These are phyloP conservation scores for Podila minutissima DNA, from an alignment of 192 early-diverging fungal genomes.

Conservation along the genomic window DNA sequence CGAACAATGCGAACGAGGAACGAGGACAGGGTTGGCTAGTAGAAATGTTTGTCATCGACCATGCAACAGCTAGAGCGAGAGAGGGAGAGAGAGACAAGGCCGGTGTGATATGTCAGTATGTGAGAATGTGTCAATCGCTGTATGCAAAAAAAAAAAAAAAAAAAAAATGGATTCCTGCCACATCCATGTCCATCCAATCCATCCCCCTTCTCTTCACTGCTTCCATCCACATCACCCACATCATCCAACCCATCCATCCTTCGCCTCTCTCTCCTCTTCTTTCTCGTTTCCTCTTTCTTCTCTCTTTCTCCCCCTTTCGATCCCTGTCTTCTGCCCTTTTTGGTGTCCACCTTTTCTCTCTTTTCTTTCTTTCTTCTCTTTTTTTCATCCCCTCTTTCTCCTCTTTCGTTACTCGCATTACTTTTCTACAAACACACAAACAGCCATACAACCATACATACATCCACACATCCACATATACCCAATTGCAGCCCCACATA, in stretches of 20 bases:
- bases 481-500: no score
- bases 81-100: neutral
- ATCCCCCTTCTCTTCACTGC: neutral
- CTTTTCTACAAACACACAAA: neutral
- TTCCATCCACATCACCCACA: constrained; percentile 2
- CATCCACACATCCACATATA: no score
- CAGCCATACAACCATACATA: no score
- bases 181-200: constrained; percentile 1
- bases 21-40: neutral
- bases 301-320: neutral
- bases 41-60: neutral
- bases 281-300: constrained; percentile 1
- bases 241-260: neutral
- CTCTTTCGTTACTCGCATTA: neutral
- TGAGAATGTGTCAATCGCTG: neutral
- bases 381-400: neutral
- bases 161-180: neutral
- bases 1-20: no score
- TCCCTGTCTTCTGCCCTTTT: constrained; percentile 1
- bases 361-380: constrained; percentile 5
- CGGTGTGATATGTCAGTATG: neutral
- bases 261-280: neutral
- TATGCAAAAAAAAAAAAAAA: no score
- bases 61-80: neutral
- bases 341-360: neutral